Evolutionary conservation across 1,284 basidiomycete species (phyloP), one percentile per base, ranked within the genome.

Genomic region (Rhodotorula sp.): DNA sequence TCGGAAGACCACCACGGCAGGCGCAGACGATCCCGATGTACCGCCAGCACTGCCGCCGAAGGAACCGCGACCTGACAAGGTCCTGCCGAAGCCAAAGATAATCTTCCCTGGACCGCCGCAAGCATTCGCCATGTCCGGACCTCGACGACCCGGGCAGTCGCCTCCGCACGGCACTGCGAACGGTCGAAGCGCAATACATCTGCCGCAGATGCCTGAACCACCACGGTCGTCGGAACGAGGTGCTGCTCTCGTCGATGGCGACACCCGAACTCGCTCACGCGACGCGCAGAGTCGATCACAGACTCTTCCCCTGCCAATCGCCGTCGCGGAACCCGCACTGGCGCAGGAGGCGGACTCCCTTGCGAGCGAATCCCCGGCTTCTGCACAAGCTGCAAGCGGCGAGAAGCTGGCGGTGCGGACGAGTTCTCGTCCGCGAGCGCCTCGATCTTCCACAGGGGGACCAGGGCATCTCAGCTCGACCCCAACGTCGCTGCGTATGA

Each of bases 351-450:
- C 10, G 10, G 37, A 42, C 37, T 10, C 37, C 37, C 12, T 10
- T 42, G 8, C 37, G 37, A 42, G 2, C 37, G 37, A 10, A 12
- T 42, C 37, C 2, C 8, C 37, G 37, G 37, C 37, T 42, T 8
- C 10, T 42, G 37, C 37, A 1, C 15, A 22, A 48, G 17, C 6
- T n/a, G 51, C n/a, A 26, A 15, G 15, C n/a, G 18, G 26, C 53
- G 53, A 26, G n/a, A 14, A 7, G 26, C 53, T 69, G 17, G 72
- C 69, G 37, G 44, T 72, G 33, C 58, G 60, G 61, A 62, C 62
- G 54, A 65, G 65, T 26, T 66, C 68, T 24, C 51, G 71, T 3
- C 71, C 66, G 6, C 30, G 46, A 15, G 46, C 66, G 15, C 66
- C 66, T 1, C 46, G 66, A 5, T 56, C 66, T 18, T 37, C 30